phyloP scores from a whole-genome alignment of 768 basidiomycete genomes.

The Kwoniella sp. region DNA sequence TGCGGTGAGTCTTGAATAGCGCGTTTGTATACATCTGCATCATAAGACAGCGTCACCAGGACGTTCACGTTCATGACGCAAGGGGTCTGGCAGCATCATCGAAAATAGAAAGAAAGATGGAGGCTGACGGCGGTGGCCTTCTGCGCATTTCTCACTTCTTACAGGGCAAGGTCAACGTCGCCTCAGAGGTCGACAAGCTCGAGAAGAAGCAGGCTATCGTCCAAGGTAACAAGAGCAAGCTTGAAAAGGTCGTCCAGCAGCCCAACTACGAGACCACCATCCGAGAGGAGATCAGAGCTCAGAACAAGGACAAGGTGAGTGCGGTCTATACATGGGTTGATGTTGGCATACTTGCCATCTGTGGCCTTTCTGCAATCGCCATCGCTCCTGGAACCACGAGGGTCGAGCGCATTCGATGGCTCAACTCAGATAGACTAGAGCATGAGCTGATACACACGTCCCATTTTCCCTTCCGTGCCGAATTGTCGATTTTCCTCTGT shows the following conservation, averaged over 20 bases:
- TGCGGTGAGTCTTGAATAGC: conserved; percentile 65
- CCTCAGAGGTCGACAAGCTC: conserved; percentile 82
- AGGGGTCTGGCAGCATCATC: no score
- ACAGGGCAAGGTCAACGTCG: conserved; percentile 89
- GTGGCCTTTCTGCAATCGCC: neutral
- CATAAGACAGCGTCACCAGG: neutral
- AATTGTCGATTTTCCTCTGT: no score
- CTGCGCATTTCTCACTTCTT: neutral
- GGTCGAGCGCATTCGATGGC: conserved; percentile 1
- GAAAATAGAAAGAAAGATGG: no score
- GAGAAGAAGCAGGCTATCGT: conserved; percentile 85
- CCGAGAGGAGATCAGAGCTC: conserved; percentile 71
- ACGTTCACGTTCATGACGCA: no score
- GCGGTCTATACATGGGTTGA: neutral
- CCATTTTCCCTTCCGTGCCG: no score
- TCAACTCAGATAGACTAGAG: no score
- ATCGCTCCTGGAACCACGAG: neutral
- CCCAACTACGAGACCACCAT: conserved; percentile 78
- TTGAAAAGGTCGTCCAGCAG: conserved; percentile 70
- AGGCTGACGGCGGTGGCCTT: neutral
- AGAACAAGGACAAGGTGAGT: conserved; percentile 81
- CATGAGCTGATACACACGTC: no score
- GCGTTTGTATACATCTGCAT: neutral
- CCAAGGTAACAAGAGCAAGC: conserved; percentile 71
- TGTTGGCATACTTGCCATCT: no score